Conservation (phyloP, 371 early-diverging fungal genomes). For the Circinella minor region DNA sequence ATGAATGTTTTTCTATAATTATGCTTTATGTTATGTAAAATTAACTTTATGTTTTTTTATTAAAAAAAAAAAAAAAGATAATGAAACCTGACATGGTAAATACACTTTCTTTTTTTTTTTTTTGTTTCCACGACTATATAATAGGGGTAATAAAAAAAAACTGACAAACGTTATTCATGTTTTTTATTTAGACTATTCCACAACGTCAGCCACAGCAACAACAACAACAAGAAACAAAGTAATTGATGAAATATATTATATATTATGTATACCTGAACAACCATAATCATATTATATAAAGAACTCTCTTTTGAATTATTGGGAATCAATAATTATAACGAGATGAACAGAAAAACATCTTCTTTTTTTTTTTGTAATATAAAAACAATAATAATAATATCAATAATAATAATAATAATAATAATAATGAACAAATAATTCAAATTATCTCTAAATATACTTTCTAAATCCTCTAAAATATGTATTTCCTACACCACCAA, state of each 20-base stretch:
- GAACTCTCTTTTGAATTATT: background rate
- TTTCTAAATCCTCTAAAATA: constrained; percentile 21
- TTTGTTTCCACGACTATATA: background rate
- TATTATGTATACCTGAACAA: background rate
- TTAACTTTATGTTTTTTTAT: background rate
- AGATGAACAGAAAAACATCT: no score
- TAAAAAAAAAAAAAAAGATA: constrained; percentile 2
- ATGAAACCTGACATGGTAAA: constrained; percentile 25
- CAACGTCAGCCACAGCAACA: constrained; percentile 3
- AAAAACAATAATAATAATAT: no score
- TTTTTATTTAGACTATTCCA: background rate
- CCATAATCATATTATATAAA: background rate
- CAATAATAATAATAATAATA: no score
- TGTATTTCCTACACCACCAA: constrained; percentile 70
- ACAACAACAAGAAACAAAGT: background rate
- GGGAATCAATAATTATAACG: no score
- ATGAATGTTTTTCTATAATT: background rate
- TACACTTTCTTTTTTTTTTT: no score
- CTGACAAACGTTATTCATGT: background rate
- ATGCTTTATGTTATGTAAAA: background rate
- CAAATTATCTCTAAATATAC: background rate
- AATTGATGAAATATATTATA: background rate
- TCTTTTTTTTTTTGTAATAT: no score
- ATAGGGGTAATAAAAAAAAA: background rate
- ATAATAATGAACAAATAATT: no score